Evolutionary conservation across 1,139 yeast genomes (phyloP), one percentile per base, ranked within the genome.

Genomic region (Pichia sp.): DNA sequence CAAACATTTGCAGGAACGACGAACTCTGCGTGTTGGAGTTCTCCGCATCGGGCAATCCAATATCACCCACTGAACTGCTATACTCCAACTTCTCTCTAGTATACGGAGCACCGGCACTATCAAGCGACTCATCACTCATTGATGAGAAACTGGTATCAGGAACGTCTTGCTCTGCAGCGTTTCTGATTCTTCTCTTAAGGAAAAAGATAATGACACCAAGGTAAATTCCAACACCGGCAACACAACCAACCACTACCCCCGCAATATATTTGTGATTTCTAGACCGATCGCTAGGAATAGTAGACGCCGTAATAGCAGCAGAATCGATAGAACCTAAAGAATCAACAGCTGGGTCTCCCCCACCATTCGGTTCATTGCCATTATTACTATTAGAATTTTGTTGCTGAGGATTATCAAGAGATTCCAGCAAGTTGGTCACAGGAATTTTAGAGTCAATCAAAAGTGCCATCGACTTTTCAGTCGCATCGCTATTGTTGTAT

Each of bases 381-480:
- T 36, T n/a, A 15, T 15, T n/a, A n/a, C 41, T n/a, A 36, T 32
- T 32, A 10, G 41, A 36, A 15, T n/a, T 36, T n/a, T 36, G 41
- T n/a, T 36, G 41, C 16, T 36, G 16, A 36, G 41, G 8, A 15
- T 11, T 36, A 15, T 36, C 32, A 10, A 53, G 38, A 8, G 53
- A 56, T 26, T 50, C 51, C 15, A 73, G 64, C 53, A 85, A 70
- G 4, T 85, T 87, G 13, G 78, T 73, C 54, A 86, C 66, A 50
- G 92, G 88, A 56, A 87, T 82, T 54, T 83, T 72, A 54, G 78
- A 71, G 68, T 86, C 92, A 58, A 87, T 81, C 66, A 84, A 75
- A 42, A 70, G 60, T 3, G 87, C 83, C 63, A 87, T 72, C 41
- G 79, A 71, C 29, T 67, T 63, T 59, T 75, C 72, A 1, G 85